Percentiles rank a stretch among this genome's conserved stretches.
These are phyloP conservation scores for Aspergillus ellipticus DNA, from an alignment of 495 filamentous ascomycete species.

Conservation along the genomic window DNA sequence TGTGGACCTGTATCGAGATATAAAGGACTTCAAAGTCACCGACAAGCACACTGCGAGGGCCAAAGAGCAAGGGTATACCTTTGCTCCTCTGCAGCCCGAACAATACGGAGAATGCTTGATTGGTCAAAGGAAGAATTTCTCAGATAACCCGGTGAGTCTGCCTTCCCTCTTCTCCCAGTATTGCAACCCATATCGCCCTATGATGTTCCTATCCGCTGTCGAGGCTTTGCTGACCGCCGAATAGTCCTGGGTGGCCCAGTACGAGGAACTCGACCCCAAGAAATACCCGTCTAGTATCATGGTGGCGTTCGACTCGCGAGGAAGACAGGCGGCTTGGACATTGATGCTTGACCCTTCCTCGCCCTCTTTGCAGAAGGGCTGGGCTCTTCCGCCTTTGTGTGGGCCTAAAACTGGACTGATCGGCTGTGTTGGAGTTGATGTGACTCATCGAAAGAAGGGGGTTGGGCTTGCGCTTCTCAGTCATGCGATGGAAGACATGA, in stretches of 20 bases:
- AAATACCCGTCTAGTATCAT: constrained; percentile 43
- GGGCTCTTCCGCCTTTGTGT: constrained; percentile 45
- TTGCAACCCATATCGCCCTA: neutral
- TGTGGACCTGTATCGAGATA: constrained; percentile 43
- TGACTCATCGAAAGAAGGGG: constrained; percentile 34
- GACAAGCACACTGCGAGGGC: constrained; percentile 36
- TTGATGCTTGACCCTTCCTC: constrained; percentile 41
- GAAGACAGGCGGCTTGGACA: constrained; percentile 48
- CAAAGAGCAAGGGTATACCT: constrained; percentile 33
- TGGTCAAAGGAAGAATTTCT: constrained; percentile 44
- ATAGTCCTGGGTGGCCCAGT: constrained; percentile 48
- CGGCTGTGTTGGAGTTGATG: constrained; percentile 48
- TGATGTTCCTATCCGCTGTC: neutral
- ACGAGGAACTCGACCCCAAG: constrained; percentile 33
- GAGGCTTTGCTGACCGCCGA: neutral
- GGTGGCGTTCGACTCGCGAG: constrained; percentile 38
- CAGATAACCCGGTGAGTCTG: constrained; percentile 31
- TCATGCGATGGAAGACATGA: constrained; percentile 50
- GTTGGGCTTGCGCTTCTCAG: constrained; percentile 45
- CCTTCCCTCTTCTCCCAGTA: neutral
- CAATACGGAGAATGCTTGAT: constrained; percentile 41
- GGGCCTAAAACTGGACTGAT: constrained; percentile 48
- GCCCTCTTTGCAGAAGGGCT: constrained; percentile 28
- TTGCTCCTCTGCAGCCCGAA: constrained; percentile 34
- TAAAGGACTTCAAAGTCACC: constrained; percentile 33